phyloP scores from a whole-genome alignment of 2,329 filamentous ascomycete species.

The Pyricularia grisea region DNA sequence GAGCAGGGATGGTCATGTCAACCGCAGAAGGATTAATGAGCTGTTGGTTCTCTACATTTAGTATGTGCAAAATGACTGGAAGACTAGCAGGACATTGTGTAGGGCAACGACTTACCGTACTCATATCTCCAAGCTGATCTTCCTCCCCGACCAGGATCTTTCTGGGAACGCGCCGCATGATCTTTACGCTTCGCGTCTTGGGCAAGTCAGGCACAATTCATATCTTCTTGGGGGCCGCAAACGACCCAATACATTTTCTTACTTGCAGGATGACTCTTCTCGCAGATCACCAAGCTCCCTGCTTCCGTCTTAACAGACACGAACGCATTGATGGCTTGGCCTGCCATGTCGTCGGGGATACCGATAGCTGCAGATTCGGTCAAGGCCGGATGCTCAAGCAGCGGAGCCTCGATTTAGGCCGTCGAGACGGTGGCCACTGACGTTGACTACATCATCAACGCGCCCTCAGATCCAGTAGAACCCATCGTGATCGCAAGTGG shows the following conservation, averaged over 20 bases:
- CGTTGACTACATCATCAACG: slow-evolving; percentile 97
- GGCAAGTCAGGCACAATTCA: slow-evolving; percentile 88
- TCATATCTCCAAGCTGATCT: slow-evolving; percentile 88
- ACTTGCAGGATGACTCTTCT: slow-evolving; percentile 90
- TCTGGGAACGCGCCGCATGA: slow-evolving; percentile 92
- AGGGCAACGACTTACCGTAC: slow-evolving; percentile 56
- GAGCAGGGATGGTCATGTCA: slow-evolving; percentile 75
- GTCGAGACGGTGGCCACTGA: slow-evolving; percentile 96
- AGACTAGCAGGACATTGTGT: not conserved
- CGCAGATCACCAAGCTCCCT: slow-evolving; percentile 57
- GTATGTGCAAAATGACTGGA: slow-evolving; percentile 6
- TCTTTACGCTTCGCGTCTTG: slow-evolving; percentile 97
- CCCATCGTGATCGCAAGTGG: slow-evolving; percentile 90
- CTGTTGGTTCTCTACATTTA: slow-evolving; percentile 29
- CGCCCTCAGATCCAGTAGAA: slow-evolving; percentile 99
- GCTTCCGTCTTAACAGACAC: slow-evolving; percentile 58
- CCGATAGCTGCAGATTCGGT: slow-evolving; percentile 95
- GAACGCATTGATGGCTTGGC: slow-evolving; percentile 97
- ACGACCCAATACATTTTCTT: slow-evolving; percentile 93
- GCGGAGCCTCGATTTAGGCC: slow-evolving; percentile 92
- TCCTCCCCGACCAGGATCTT: slow-evolving; percentile 98
- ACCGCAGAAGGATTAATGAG: slow-evolving; percentile 87
- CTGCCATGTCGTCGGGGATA: slow-evolving; percentile 85
- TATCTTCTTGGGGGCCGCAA: slow-evolving; percentile 90
- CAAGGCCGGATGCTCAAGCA: slow-evolving; percentile 83